phyloP scores from a whole-genome alignment of 305 asterid species.

The Ajuga reptans region DNA sequence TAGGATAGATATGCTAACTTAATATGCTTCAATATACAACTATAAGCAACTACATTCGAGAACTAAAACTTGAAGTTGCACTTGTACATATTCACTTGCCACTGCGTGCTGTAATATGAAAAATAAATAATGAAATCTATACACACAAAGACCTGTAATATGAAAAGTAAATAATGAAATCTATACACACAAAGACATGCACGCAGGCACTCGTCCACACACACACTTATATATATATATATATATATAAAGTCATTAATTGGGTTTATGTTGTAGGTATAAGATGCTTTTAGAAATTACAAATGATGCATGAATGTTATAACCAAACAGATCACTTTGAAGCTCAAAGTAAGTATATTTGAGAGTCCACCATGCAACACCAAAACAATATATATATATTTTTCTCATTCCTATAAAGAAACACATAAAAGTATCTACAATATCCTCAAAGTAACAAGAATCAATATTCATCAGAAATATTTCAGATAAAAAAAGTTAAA shows the following conservation, averaged over 20 bases:
- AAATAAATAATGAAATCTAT: not conserved
- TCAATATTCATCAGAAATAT: constrained; percentile 3
- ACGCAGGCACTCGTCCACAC: no score
- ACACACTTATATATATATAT: not conserved
- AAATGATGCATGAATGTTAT: not conserved
- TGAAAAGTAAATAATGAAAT: no score
- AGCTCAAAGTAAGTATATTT: not conserved
- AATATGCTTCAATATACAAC: not conserved
- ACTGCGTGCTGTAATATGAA: not conserved
- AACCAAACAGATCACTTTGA: constrained; percentile 11
- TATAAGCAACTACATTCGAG: constrained; percentile 3
- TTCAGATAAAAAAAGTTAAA: not conserved
- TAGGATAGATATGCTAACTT: not conserved
- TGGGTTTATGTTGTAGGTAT: not conserved
- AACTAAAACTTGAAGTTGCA: not conserved
- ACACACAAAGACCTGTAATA: not conserved
- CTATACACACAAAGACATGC: not conserved
- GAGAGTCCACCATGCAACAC: constrained; percentile 4
- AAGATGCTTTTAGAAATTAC: not conserved
- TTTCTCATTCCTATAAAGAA: not conserved
- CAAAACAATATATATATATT: not conserved
- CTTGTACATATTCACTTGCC: constrained; percentile 1
- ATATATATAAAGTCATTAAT: not conserved
- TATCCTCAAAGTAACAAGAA: not conserved
- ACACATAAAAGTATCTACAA: not conserved